A percentile compares a stretch with the other conserved stretches of the same genome.
Evolutionary conservation across 2,329 filamentous ascomycete genomes (phyloP).

Genomic region (Fusarium ramigenum): DNA sequence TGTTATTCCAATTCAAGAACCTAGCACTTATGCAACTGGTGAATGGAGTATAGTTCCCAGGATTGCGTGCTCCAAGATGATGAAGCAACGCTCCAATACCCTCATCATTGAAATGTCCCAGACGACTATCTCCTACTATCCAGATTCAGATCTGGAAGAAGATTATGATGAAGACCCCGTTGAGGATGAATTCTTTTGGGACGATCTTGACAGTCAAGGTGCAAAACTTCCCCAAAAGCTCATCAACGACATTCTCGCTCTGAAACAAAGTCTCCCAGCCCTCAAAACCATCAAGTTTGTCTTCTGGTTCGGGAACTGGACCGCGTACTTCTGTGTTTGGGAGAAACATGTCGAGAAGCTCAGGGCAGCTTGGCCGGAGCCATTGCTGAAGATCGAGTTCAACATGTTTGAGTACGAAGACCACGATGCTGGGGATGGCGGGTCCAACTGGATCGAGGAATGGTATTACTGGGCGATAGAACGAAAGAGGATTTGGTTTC

Average conservation of each 20-base stretch:
- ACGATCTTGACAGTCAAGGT: accelerated
- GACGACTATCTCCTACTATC: accelerated
- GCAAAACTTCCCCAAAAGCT: background rate
- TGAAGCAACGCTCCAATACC: background rate
- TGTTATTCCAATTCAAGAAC: background rate
- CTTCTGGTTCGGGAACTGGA: background rate
- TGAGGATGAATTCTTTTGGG: accelerated
- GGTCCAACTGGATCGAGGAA: background rate
- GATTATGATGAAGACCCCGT: background rate
- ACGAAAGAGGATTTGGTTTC: background rate
- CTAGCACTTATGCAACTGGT: background rate
- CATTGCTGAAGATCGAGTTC: background rate
- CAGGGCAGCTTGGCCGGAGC: background rate
- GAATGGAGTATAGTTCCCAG: background rate
- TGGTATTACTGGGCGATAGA: background rate
- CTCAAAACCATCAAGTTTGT: background rate
- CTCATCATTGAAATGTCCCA: background rate
- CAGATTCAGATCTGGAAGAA: background rate
- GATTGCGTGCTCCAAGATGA: background rate
- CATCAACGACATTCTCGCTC: background rate
- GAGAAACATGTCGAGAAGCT: background rate
- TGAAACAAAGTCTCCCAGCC: background rate
- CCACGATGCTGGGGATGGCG: accelerated
- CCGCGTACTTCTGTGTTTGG: accelerated
- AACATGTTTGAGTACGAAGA: background rate